Evolutionary conservation across 441 rosid species (phyloP).

Genomic region (Dalechampia spathulata): DNA sequence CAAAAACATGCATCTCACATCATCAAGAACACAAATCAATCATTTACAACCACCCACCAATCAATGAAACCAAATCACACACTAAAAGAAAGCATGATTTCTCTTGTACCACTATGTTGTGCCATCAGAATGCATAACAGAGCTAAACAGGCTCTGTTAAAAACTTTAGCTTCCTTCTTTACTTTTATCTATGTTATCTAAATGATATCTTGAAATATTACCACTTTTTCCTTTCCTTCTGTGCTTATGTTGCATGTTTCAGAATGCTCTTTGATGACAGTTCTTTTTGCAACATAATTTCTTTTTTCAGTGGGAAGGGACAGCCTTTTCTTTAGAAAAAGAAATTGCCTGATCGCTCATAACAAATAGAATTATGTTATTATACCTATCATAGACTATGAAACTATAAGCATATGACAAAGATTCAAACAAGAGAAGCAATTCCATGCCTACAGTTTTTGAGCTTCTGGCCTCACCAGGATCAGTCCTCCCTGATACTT

Average conservation of each 20-base stretch:
- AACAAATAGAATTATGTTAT: background rate
- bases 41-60: background rate
- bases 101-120: background rate
- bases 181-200: background rate
- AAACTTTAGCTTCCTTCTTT: background rate
- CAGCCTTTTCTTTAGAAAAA: background rate
- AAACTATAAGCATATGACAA: background rate
- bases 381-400: background rate
- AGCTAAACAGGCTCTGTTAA: background rate
- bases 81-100: background rate
- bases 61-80: too few species aligned
- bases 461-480: background rate
- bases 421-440: background rate
- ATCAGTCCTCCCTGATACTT: background rate
- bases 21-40: background rate
- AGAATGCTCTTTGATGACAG: too few species aligned
- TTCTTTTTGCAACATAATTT: too few species aligned
- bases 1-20: constrained; percentile 14
- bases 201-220: background rate
- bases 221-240: background rate
- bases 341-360: too few species aligned
- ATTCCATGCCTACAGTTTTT: background rate
- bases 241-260: too few species aligned
- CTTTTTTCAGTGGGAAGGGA: too few species aligned
- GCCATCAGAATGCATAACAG: background rate